Percentiles rank a stretch among this genome's conserved stretches.
phyloP scores from a whole-genome alignment of 768 basidiomycete species.

The Auricularia cornea region DNA sequence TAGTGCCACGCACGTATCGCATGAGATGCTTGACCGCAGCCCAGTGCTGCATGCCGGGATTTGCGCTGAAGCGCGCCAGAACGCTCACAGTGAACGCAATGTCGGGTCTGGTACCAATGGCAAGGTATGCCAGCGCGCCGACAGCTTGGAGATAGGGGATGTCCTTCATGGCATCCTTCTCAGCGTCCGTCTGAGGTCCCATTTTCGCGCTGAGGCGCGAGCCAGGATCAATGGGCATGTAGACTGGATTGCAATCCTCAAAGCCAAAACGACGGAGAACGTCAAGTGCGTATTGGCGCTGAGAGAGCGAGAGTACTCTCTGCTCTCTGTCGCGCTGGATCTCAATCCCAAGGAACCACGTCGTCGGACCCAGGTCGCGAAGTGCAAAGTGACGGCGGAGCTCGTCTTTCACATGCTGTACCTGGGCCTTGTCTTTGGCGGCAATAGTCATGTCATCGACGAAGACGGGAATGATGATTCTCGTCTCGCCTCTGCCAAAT shows the following conservation, averaged over 20 bases:
- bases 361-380: slow-evolving; percentile 11
- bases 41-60: slow-evolving; percentile 30
- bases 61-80: slow-evolving; percentile 22
- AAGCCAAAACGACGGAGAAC: slow-evolving; percentile 7
- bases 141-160: slow-evolving; percentile 23
- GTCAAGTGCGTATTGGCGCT: background rate
- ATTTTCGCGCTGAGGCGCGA: slow-evolving; percentile 1
- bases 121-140: slow-evolving; percentile 24
- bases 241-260: slow-evolving; percentile 1
- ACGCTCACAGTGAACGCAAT: slow-evolving; percentile 23
- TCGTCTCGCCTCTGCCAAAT: too few relatives aligned
- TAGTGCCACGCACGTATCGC: slow-evolving; percentile 29
- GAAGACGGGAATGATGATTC: too few relatives aligned
- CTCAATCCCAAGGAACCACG: slow-evolving; percentile 5
- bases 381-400: slow-evolving; percentile 9
- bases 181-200: slow-evolving; percentile 1
- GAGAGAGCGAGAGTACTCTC: background rate
- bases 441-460: too few relatives aligned
- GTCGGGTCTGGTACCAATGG: slow-evolving; percentile 28
- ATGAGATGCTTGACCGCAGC: slow-evolving; percentile 28
- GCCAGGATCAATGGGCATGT: slow-evolving; percentile 7
- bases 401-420: slow-evolving; percentile 2
- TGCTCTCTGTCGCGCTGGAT: background rate
- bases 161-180: background rate
- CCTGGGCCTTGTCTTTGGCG: too few relatives aligned